These are phyloP conservation scores for Coemansia sp. DNA, from an alignment of 192 early-diverging fungal genomes.

Conservation along the genomic window DNA sequence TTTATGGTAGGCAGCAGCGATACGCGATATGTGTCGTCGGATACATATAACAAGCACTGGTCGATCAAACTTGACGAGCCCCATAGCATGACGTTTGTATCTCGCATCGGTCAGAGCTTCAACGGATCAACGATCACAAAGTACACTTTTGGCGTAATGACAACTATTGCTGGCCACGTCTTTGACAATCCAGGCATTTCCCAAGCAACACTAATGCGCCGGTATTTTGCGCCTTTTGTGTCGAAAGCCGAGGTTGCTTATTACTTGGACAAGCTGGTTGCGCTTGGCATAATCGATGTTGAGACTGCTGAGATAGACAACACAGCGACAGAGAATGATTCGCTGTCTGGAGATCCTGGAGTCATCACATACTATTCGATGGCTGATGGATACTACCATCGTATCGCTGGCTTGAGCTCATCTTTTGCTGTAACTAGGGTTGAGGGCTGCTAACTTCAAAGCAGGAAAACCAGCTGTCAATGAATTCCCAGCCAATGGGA, in stretches of 20 bases:
- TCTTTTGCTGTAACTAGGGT: background rate
- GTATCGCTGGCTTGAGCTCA: background rate
- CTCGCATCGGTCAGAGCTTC: constrained; percentile 35
- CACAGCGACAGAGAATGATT: background rate
- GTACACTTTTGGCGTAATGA: constrained; percentile 20
- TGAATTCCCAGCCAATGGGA: background rate
- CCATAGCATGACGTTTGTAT: constrained; percentile 8
- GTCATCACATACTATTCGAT: constrained; percentile 25
- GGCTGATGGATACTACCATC: constrained; percentile 13
- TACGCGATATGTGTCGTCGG: constrained; percentile 31
- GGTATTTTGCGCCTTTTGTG: constrained; percentile 37
- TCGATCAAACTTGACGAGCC: background rate
- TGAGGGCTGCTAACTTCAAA: background rate
- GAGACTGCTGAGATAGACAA: constrained; percentile 11
- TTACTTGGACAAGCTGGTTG: constrained; percentile 24
- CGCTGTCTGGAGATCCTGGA: background rate
- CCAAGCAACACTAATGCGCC: constrained; percentile 27
- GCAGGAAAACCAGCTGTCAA: no score
- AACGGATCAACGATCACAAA: constrained; percentile 22
- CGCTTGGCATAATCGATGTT: constrained; percentile 16
- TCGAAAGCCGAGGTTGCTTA: constrained; percentile 26
- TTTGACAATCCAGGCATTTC: constrained; percentile 38
- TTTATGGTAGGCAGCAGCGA: constrained; percentile 36
- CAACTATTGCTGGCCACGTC: constrained; percentile 25
- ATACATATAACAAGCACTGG: constrained; percentile 28